Evolutionary conservation across 352 stramenopile species (phyloP), one percentile per base, ranked within the genome.

Genomic region (Globisporangium takayamanum): DNA sequence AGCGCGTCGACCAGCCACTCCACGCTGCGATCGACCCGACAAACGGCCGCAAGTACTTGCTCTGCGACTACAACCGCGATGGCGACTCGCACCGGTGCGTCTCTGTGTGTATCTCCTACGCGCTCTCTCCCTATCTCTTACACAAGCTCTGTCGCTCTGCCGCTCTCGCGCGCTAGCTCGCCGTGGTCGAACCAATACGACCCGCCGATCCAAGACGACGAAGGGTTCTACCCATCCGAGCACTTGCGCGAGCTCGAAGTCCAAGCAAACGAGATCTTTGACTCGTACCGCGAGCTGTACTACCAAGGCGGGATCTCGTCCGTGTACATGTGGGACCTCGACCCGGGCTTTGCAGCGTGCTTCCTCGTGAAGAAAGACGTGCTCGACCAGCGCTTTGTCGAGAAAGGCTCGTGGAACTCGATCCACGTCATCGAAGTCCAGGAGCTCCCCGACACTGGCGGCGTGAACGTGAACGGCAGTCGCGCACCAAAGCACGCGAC

Each of bases 311-410:
- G 89, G 45, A 84, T 95, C 51, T 97, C 89, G 25, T 95, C 84
- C 14, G 95, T 98, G 36, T 98, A 98, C 76, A 94, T 98, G 73
- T 98, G 95, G 95, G 93, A 98, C 63, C 74, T 97, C 30, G 94
- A 98, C 15, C 78, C 87, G 3, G 89, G 87, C 45, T 98, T 98
- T 72, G 92, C 89, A 0, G 92, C 92, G 16, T 97, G 88, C 62
- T 97, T 98, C 61, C 75, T 98, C 20, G 93, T 98, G 41, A 89
- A 97, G 60, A 98, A 98, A 65, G 86, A 96, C 53, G 80, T 97
- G 5, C 36, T 80, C 42, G 74, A 91, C 49, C 80, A 90, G 50
- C 70, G 76, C 49, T 93, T 93, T 60, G 85, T 97, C 2, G 62
- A 94, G 50, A 78, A 85, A 49, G 89, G 87, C 5, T 80, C 73